Evolutionary conservation across 192 early-diverging fungal species (phyloP), one percentile per base, ranked within the genome.

Genomic region (Entomortierella lignicola): DNA sequence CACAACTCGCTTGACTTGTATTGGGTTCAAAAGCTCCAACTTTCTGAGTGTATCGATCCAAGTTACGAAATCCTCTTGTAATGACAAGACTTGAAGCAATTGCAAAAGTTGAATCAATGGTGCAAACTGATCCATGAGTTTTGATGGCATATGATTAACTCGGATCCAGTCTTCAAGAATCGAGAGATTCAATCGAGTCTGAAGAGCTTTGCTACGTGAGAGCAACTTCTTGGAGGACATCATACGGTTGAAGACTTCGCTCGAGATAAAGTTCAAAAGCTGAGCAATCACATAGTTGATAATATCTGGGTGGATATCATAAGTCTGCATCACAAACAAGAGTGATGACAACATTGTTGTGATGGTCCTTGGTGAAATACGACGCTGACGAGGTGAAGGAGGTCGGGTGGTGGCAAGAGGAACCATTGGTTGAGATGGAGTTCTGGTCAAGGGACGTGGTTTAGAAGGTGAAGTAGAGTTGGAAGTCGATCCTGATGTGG

Each of bases 91-190:
- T 70, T 96, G 93, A 12, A 95, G 75, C 52, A 98, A 84, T 82
- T 95, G 93, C 17, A 94, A 82, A 26, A 97, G 77, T 60, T 96
- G 92, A 25, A 96, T 81, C 15, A 94, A 81, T 7, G 95, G 95
- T 41, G 83, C 84, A 58, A 94, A 87, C 37, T 87, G 85, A 32
- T 72, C 67, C 50, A 44, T 60, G 26, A 87, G 71, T 29, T 67
- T 60, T 31, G 82, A 54, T 17, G 87, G 80, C 50, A 82, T 39
- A 27, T 81, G 66, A 51, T 92, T 87, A 29, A 88, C 70, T 31
- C 92, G 90, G 21, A 95, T 88, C 97, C 97, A 98, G 54, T 95
- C 93, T 61, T 92, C 93, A 15, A 97, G 61, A 26, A 87, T 83
- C 10, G 90, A 90, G 41, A 96, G 63, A 69, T 97, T 98, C 83